Conservation (phyloP, 176 grass and related monocot species). For the Raddia guianensis region DNA sequence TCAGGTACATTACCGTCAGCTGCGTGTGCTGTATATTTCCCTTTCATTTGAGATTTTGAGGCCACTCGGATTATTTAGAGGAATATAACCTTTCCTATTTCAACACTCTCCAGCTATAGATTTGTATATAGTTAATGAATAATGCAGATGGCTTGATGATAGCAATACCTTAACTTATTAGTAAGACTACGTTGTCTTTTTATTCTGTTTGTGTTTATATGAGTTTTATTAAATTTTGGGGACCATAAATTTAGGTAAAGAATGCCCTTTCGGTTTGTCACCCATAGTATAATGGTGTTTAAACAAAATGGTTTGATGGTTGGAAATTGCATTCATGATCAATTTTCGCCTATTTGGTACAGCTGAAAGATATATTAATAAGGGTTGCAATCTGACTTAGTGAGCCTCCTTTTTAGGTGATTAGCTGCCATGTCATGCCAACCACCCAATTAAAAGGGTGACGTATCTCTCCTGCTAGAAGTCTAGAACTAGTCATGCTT, state of each 20-base stretch:
- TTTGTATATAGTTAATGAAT: not conserved
- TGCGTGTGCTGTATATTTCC: not conserved
- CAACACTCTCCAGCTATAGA: conserved; percentile 8
- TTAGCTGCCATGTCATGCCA: conserved; percentile 5
- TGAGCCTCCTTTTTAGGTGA: not conserved
- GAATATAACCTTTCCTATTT: not conserved
- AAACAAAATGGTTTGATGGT: not conserved
- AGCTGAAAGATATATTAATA: not conserved
- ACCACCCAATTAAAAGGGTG: not conserved
- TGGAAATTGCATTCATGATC: not conserved
- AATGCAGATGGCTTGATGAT: not conserved
- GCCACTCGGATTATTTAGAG: not conserved
- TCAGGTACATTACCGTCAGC: not conserved
- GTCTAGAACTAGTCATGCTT: not conserved
- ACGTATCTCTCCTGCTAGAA: conserved; percentile 3
- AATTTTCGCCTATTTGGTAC: not conserved
- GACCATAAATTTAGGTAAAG: not conserved
- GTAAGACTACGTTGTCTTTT: not conserved
- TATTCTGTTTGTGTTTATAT: not conserved
- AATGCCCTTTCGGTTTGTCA: not conserved
- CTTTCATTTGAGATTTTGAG: not conserved
- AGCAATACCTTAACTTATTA: not conserved
- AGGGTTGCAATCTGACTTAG: conserved; percentile 1
- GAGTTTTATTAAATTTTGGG: not conserved
- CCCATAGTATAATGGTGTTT: not conserved